Base-by-base conservation (phyloP, 805 yeast species). In the Maudiozyma bulderi region DNA sequence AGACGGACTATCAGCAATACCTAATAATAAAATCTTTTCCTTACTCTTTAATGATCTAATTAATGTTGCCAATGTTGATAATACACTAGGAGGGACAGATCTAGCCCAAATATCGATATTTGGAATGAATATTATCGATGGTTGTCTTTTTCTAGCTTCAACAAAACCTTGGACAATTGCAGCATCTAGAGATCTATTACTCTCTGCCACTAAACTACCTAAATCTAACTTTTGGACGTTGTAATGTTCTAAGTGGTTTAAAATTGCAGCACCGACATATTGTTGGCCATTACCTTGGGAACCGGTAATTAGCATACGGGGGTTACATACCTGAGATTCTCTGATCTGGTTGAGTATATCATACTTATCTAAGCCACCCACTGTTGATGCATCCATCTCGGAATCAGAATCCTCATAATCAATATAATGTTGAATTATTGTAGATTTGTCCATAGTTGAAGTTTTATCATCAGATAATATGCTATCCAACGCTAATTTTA, bases 101-200 rank as follows among this genome's bases (percentile, higher is more conserved):
- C 69, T 73, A 48, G 75, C 71, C 89, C 96, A 88, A 8, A 81
- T 76, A 50, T 88, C 88, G 46, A 88, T 69, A 59, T 85, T 84
- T 3, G 98, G 96, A 46, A 93, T 78, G 61, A 78, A 84, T 2
- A 93, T 69, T 13, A 93, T 82, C 8, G 95, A 78, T 0, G 98
- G 99, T 51, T 85, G 84, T 54, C 91, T 95, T 60, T 95, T 78
- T 54, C 86, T 78, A 6, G 95, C 93, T 66, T 93, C 99, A 26
- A 84, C 73, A 58, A 93, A 83, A 40, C 85, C 75, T 61, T 87
- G 96, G 31, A 91, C 86, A 20, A 89, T 74, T 0, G 85, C 76
- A 59, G 87, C 84, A 63, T 93, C 99, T 1, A 91, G 82, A 0
- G 95, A 78, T 57, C 86, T 72, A 0, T 88, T 79, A 7, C 91